phyloP scores from a whole-genome alignment of 306 rosid genomes.

The Ziziphus jujuba region DNA sequence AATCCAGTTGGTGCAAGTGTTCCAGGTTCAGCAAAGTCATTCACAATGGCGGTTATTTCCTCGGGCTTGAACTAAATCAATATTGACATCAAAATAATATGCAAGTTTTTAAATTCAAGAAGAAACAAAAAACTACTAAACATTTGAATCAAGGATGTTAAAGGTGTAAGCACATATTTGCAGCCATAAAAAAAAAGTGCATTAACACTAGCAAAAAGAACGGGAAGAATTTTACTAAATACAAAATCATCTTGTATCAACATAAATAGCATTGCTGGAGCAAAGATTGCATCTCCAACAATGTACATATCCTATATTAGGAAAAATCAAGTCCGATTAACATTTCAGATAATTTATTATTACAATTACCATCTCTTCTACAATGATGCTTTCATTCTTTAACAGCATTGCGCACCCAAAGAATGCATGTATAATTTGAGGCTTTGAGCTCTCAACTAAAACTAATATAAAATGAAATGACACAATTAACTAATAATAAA shows the following conservation, averaged over 20 bases:
- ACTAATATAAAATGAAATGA: too few species aligned
- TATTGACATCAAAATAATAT: slow-evolving; percentile 7
- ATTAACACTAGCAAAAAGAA: background rate
- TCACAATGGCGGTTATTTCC: slow-evolving; percentile 56
- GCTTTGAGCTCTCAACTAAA: too few species aligned
- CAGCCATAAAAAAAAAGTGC: background rate
- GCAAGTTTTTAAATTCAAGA: slow-evolving; percentile 14
- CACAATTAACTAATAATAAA: too few species aligned
- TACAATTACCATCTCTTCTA: background rate
- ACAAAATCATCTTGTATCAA: background rate
- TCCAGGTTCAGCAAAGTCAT: slow-evolving; percentile 77
- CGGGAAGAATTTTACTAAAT: background rate
- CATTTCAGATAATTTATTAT: background rate
- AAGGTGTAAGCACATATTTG: background rate
- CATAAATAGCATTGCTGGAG: background rate
- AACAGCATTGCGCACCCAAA: too few species aligned
- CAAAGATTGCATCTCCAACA: background rate
- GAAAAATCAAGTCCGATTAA: background rate
- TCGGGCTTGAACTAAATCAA: slow-evolving; percentile 60
- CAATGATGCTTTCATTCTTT: too few species aligned
- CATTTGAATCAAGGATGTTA: background rate
- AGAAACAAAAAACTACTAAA: slow-evolving; percentile 8
- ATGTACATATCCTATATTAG: background rate
- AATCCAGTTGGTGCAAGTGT: slow-evolving; percentile 83
- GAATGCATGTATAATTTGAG: too few species aligned